A percentile compares a stretch with the other conserved stretches of the same genome.
Conservation (phyloP, 352 stramenopile genomes). For the Saprolegnia diclina region DNA sequence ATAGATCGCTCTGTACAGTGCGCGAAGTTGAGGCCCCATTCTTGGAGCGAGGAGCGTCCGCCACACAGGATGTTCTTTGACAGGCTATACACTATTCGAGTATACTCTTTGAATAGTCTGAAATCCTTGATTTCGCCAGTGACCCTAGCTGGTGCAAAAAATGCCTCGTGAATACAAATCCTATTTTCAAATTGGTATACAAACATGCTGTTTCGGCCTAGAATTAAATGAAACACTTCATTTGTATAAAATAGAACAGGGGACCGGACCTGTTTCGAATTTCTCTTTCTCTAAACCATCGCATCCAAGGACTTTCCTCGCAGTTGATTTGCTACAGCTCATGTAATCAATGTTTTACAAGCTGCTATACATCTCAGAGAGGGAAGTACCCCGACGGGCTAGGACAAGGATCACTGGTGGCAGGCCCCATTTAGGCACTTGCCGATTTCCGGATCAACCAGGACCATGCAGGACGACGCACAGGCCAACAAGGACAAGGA, state of each 20-base stretch:
- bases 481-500: slow-evolving; percentile 26
- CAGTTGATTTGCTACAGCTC: background rate
- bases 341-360: background rate
- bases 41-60: no score
- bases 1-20: no score
- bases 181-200: background rate
- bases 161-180: background rate
- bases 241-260: background rate
- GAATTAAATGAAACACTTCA: background rate
- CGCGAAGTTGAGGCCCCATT: no score
- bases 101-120: background rate
- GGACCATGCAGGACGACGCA: slow-evolving; percentile 13
- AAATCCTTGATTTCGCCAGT: no score
- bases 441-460: slow-evolving; percentile 7
- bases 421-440: slow-evolving; percentile 15
- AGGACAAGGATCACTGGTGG: slow-evolving; percentile 3
- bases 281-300: background rate
- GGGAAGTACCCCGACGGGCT: background rate
- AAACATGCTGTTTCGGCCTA: background rate
- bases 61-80: no score
- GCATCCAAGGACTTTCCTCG: background rate
- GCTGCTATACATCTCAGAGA: background rate
- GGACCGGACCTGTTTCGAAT: background rate
- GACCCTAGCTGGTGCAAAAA: background rate
- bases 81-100: background rate